Percentiles rank a stretch among this genome's conserved stretches.
Evolutionary conservation across 208 protist genomes (phyloP).

Genomic region (Acanthamoeba castellanii): DNA sequence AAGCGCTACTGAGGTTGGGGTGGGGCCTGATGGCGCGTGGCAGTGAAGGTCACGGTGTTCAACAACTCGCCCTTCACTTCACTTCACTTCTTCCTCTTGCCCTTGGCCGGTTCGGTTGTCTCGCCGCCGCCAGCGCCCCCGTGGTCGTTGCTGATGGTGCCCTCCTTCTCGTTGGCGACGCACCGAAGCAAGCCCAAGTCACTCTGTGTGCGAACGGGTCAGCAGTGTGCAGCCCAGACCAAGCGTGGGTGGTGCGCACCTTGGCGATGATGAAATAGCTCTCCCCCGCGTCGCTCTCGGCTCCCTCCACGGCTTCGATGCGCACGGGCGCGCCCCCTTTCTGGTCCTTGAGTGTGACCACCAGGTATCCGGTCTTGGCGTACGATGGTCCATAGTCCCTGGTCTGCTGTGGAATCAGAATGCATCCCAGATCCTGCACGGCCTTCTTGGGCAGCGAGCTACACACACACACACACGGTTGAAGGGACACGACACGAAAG

Average conservation of each 20-base stretch:
- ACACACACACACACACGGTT: background rate
- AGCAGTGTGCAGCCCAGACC: background rate
- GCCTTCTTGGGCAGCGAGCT: conserved; percentile 33
- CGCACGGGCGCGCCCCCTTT: conserved; percentile 45
- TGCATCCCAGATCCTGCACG: conserved; percentile 46
- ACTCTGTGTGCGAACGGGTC: background rate
- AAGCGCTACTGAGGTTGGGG: background rate
- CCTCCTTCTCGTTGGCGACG: conserved; percentile 38
- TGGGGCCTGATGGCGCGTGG: no score
- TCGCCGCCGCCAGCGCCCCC: background rate
- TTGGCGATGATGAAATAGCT: conserved; percentile 58
- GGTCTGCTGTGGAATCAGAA: conserved; percentile 53
- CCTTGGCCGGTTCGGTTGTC: background rate
- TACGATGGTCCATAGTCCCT: conserved; percentile 42
- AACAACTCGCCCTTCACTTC: background rate
- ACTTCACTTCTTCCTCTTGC: background rate
- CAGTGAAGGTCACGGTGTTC: background rate
- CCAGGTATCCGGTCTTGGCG: conserved; percentile 46
- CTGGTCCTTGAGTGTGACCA: conserved; percentile 45
- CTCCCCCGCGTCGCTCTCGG: background rate
- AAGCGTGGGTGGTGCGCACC: background rate
- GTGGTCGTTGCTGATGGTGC: conserved; percentile 62
- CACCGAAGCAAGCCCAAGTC: conserved; percentile 14
- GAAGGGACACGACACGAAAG: background rate
- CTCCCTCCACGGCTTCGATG: conserved; percentile 39